Percentiles rank a stretch among this genome's conserved stretches.
Conservation (phyloP, 2,329 filamentous ascomycete genomes). For the Myriosclerotinia duriaeana region DNA sequence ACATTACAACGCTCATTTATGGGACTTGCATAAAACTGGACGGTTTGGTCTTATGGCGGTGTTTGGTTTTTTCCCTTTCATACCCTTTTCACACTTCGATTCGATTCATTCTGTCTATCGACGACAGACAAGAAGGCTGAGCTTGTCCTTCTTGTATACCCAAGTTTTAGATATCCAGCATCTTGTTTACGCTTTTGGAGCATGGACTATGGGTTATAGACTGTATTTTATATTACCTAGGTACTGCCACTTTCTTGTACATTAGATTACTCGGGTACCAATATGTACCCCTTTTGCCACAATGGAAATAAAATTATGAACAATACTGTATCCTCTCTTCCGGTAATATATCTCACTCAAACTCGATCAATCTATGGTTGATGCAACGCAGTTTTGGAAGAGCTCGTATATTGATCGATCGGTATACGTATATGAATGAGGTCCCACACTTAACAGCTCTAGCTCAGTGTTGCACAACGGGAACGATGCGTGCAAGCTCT, state of each 20-base stretch:
- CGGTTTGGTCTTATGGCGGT: not conserved
- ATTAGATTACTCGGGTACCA: not conserved
- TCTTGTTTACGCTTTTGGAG: not conserved
- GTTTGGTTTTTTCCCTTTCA: not conserved
- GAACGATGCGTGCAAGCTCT: not conserved
- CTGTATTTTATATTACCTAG: not conserved
- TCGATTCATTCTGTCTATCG: not conserved
- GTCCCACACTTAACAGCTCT: not conserved
- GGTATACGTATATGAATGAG: too few relatives aligned
- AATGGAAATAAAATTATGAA: not conserved
- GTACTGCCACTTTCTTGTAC: not conserved
- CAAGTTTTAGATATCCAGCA: constrained; percentile 1
- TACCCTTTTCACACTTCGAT: not conserved
- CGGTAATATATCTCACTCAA: not conserved
- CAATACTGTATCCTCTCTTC: not conserved
- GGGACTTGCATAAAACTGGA: not conserved
- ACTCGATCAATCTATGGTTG: not conserved
- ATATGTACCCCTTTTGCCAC: not conserved
- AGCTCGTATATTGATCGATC: too few relatives aligned
- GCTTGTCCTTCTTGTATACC: not conserved
- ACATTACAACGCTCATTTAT: not conserved
- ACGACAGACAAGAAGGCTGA: not conserved
- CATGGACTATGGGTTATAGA: constrained; percentile 1
- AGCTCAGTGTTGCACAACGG: not conserved
- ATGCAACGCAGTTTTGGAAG: too few relatives aligned